Percentiles rank a stretch among this genome's conserved stretches.
Evolutionary conservation across 2,329 filamentous ascomycete genomes (phyloP).

Genomic region (Claviceps purpurea): DNA sequence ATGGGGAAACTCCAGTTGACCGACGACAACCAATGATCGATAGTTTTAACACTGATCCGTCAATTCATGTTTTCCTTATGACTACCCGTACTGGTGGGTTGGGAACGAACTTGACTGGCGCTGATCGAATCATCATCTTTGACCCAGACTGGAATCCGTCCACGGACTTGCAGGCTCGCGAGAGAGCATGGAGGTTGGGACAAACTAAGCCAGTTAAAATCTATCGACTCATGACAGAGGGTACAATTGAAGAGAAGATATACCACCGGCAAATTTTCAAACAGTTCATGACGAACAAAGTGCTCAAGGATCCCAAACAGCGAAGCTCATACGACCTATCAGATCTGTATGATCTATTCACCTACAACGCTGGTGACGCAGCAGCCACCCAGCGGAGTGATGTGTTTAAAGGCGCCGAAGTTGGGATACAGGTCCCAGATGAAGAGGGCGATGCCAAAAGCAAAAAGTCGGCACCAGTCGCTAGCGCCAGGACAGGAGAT

Average conservation of each 20-base stretch:
- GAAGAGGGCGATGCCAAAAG: slow-evolving; percentile 2
- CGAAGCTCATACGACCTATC: slow-evolving; percentile 80
- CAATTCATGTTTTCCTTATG: slow-evolving; percentile 77
- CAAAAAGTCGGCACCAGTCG: slow-evolving; percentile 6
- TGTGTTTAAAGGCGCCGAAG: slow-evolving; percentile 78
- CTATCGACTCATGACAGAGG: slow-evolving; percentile 93
- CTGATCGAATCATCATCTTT: slow-evolving; percentile 92
- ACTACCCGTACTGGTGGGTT: slow-evolving; percentile 93
- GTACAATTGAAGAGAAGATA: slow-evolving; percentile 98
- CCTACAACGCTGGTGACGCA: slow-evolving; percentile 40
- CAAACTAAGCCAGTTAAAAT: slow-evolving; percentile 94
- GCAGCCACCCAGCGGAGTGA: slow-evolving; percentile 63
- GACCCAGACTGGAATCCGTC: slow-evolving; percentile 99
- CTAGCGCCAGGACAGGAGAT: slow-evolving; percentile 4
- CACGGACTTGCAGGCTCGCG: slow-evolving; percentile 86
- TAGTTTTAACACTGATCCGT: slow-evolving; percentile 71
- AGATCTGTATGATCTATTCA: slow-evolving; percentile 87
- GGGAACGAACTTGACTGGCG: slow-evolving; percentile 87
- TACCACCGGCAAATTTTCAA: slow-evolving; percentile 99
- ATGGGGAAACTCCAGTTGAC: slow-evolving; percentile 81
- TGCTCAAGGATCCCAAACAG: slow-evolving; percentile 87
- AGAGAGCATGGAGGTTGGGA: slow-evolving; percentile 88
- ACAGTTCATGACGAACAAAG: slow-evolving; percentile 93
- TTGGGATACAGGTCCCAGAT: slow-evolving; percentile 23
- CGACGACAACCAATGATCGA: slow-evolving; percentile 83